phyloP scores from a whole-genome alignment of 2,329 filamentous ascomycete genomes.

The Beauveria caledonica region DNA sequence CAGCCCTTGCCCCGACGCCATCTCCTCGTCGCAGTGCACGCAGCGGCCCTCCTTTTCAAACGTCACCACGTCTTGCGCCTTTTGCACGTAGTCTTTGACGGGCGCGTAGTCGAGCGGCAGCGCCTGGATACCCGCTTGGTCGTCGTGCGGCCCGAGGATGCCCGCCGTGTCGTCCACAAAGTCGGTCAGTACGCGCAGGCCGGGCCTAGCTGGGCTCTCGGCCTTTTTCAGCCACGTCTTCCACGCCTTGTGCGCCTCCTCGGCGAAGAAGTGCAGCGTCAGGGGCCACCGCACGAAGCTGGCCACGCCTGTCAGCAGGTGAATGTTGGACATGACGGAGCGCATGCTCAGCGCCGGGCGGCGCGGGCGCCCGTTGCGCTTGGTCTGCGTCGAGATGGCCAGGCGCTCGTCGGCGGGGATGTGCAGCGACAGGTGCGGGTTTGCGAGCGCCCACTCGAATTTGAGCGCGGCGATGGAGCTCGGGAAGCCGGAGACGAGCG shows the following conservation, averaged over 20 bases:
- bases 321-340: slow-evolving; percentile 69
- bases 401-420: slow-evolving; percentile 59
- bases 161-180: slow-evolving; percentile 25
- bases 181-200: slow-evolving; percentile 50
- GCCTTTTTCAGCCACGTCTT: slow-evolving; percentile 39
- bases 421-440: slow-evolving; percentile 73
- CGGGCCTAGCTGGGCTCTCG: slow-evolving; percentile 36
- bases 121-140: slow-evolving; percentile 39
- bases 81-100: slow-evolving; percentile 46
- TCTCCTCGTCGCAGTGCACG: slow-evolving; percentile 39
- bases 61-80: slow-evolving; percentile 43
- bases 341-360: slow-evolving; percentile 52
- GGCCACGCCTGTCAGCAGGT: slow-evolving; percentile 67
- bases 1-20: slow-evolving; percentile 42
- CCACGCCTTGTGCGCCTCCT: slow-evolving; percentile 66
- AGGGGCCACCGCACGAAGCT: slow-evolving; percentile 83
- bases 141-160: slow-evolving; percentile 2
- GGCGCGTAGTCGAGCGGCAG: slow-evolving; percentile 48
- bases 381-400: slow-evolving; percentile 40
- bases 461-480: slow-evolving; percentile 81
- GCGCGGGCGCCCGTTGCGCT: slow-evolving; percentile 45
- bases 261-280: slow-evolving; percentile 66
- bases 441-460: slow-evolving; percentile 94
- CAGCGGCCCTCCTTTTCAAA: slow-evolving; percentile 51
- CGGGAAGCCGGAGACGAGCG: slow-evolving; percentile 80